phyloP scores from a whole-genome alignment of 1,139 yeast genomes.

The Pneumocystis jirovecii region DNA sequence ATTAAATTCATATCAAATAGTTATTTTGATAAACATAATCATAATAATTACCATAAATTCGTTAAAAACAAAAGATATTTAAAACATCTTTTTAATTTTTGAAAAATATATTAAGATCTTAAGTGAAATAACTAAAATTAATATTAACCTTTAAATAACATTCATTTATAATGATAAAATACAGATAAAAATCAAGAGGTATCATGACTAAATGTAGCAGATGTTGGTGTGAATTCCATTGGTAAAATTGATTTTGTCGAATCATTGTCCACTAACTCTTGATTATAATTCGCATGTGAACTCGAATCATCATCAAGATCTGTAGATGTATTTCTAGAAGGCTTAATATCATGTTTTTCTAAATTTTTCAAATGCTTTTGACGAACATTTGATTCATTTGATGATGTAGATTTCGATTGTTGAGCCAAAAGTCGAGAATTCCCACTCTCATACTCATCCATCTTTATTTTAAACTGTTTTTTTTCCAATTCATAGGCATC shows the following conservation, averaged over 20 bases:
- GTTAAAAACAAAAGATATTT: not conserved
- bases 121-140: not conserved
- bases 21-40: not conserved
- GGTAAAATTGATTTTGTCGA: not conserved
- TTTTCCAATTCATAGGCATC: constrained; percentile 69
- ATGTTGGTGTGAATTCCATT: not conserved
- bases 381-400: not conserved
- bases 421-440: not conserved
- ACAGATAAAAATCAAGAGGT: not conserved
- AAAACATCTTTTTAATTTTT: not conserved
- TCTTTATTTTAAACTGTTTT: constrained; percentile 56
- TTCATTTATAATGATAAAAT: not conserved
- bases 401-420: not conserved
- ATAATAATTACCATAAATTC: not conserved
- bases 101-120: not conserved
- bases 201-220: not conserved
- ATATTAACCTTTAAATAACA: not conserved
- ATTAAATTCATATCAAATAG: not conserved
- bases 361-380: not conserved
- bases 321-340: not conserved
- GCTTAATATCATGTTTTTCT: not conserved
- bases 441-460: constrained; percentile 40
- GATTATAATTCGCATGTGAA: not conserved
- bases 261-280: not conserved
- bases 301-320: not conserved